These are phyloP conservation scores for Bipolaris oryzae DNA, from an alignment of 2,329 filamentous ascomycete genomes.

Conservation along the genomic window DNA sequence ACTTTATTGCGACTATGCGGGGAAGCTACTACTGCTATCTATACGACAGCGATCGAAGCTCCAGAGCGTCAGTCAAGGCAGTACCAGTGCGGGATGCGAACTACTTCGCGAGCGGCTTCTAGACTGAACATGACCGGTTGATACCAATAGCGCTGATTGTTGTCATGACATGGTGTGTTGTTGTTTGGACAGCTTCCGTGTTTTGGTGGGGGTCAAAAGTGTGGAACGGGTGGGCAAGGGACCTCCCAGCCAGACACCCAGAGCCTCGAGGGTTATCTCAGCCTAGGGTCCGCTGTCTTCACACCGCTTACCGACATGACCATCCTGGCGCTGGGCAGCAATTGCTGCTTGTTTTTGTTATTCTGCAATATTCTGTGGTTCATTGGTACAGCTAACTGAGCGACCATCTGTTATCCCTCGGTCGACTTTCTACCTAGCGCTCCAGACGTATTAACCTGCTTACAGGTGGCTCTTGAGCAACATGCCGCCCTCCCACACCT, in stretches of 20 bases:
- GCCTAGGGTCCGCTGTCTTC: conserved; percentile 1
- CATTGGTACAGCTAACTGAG: background rate
- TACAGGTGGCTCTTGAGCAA: conserved; percentile 55
- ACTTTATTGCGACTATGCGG: conserved; percentile 23
- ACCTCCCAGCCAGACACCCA: conserved; percentile 12
- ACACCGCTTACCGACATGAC: conserved; percentile 5
- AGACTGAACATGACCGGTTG: conserved; percentile 22
- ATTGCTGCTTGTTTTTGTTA: background rate
- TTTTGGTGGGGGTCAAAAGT: conserved; percentile 19
- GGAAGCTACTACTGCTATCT: conserved; percentile 20
- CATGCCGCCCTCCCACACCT: conserved; percentile 69
- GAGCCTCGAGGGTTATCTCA: background rate
- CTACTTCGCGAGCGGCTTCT: conserved; percentile 17
- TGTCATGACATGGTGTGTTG: conserved; percentile 31
- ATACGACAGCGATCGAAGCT: background rate
- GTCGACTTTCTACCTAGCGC: background rate
- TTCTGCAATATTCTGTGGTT: conserved; percentile 2
- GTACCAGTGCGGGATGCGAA: conserved; percentile 16
- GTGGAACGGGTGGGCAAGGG: conserved; percentile 21
- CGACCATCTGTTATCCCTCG: background rate
- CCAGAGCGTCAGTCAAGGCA: conserved; percentile 19
- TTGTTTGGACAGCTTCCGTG: conserved; percentile 21
- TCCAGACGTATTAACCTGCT: background rate
- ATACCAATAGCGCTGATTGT: conserved; percentile 17
- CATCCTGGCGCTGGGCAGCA: background rate